Base-by-base conservation (phyloP, 2,329 filamentous ascomycete genomes). In the Rhynchosporium agropyri region DNA sequence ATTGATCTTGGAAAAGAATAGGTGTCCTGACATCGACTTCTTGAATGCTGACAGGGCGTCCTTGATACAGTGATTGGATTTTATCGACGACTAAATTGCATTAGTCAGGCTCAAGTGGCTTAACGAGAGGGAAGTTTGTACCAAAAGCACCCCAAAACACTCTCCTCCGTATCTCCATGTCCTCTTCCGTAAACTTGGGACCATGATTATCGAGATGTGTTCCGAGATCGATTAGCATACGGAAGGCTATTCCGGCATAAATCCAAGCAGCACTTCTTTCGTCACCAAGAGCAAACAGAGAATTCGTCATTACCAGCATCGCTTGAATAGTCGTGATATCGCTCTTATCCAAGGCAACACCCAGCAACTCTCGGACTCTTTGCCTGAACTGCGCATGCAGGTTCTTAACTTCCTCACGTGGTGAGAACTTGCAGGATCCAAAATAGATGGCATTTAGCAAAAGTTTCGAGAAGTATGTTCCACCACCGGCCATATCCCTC, bases 201-300 rank as follows among this genome's bases (percentile, higher is more conserved):
- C 66, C 58, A 42, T 70, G 67, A 10, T 68, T 72, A 67, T 78
- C 78, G 20, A 82, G 76, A 65, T 84, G 81, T 65, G 85, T 78
- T 0, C 83, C 83, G 8, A 86, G 68, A 67, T 86, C 83, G 58
- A 81, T 79, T 36, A 85, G 76, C 76, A 85, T 80, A 6, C 81
- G 76, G 62, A 85, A 83, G 0, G 84, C 83, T 65, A 83, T 78
- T 1, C 83, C 84, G 58, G 81, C 79, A 63, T 86, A 86, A 4
- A 85, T 67, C 84, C 84, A 87, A 1, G 83, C 80, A 5, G 78
- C 77, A 62, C 80, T 83, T 36, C 78, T 74, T 66, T 84, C 79
- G 56, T 80, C 79, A n/a, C 79, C 77, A 2, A 79, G 72, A 0
- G 82, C 77, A 64, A 84, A 83, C 0, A 84, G 70, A 0, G 80